A percentile compares a stretch with the other conserved stretches of the same genome.
Conservation (phyloP, 1,284 basidiomycete genomes). For the Apiotrichum veenhuisii region DNA sequence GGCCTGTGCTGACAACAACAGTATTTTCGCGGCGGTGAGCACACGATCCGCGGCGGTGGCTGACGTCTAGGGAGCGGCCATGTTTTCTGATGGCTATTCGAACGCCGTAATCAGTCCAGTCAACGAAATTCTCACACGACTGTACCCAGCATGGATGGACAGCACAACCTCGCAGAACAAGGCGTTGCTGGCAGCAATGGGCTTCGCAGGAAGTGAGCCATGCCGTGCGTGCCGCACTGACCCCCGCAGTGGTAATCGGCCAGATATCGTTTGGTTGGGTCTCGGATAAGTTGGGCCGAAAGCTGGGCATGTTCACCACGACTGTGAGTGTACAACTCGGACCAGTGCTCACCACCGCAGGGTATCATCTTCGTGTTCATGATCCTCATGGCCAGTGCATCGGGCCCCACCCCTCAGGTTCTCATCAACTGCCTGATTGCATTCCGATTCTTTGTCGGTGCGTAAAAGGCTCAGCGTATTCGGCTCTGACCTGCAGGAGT, state of each 20-base stretch:
- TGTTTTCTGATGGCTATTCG: constrained; percentile 79
- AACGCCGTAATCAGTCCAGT: constrained; percentile 67
- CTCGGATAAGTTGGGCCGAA: constrained; percentile 81
- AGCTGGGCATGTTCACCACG: constrained; percentile 50
- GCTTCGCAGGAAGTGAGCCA: constrained; percentile 66
- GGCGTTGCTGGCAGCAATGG: constrained; percentile 59
- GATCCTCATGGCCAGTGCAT: constrained; percentile 58
- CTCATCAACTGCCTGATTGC: constrained; percentile 72
- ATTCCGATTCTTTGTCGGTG: constrained; percentile 75
- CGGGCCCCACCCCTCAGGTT: constrained; percentile 48
- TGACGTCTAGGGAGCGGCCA: constrained; percentile 61
- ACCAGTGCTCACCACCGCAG: not conserved
- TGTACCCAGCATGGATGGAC: constrained; percentile 57
- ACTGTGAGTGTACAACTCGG: constrained; percentile 1
- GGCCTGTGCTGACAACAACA: not conserved
- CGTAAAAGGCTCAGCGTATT: not conserved
- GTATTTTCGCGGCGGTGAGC: constrained; percentile 13
- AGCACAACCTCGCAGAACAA: constrained; percentile 53
- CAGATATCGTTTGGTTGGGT: constrained; percentile 56
- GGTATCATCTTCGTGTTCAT: constrained; percentile 16
- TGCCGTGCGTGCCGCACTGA: not conserved
- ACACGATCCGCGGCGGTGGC: not conserved
- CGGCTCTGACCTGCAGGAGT: constrained; percentile 42
- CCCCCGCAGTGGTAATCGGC: constrained; percentile 15
- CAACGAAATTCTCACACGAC: constrained; percentile 60